These are phyloP conservation scores for Eucalyptus viminalis DNA, from an alignment of 345 rosid genomes.

Conservation along the genomic window DNA sequence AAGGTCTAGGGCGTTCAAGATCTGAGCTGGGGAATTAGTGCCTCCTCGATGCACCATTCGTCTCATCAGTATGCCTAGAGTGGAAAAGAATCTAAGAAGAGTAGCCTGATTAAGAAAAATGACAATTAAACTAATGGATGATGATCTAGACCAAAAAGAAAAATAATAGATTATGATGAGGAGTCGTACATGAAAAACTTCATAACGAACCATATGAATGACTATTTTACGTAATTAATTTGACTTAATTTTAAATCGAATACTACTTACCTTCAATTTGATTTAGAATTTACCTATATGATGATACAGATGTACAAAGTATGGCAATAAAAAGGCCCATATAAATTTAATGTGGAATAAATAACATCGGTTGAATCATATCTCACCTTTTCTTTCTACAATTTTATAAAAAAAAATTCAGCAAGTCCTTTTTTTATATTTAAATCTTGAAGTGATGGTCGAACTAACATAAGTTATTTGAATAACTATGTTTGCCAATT, in stretches of 20 bases:
- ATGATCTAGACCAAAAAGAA: neutral
- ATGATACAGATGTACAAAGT: neutral
- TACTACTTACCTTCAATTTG: neutral
- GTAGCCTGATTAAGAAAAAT: too few species aligned
- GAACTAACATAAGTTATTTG: neutral
- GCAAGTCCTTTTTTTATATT: neutral
- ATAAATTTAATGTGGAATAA: neutral
- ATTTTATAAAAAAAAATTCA: too few species aligned
- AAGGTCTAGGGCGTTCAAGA: neutral
- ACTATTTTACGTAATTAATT: neutral
- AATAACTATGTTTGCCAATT: neutral
- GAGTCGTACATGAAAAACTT: neutral
- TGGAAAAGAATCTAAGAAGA: too few species aligned
- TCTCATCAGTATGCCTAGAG: too few species aligned
- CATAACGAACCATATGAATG: accelerated
- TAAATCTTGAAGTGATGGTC: neutral
- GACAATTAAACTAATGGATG: too few species aligned
- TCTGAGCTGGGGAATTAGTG: neutral
- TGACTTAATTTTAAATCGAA: neutral
- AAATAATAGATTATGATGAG: neutral
- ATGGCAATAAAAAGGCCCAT: neutral
- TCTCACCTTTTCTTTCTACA: neutral
- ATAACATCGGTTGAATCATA: accelerated
- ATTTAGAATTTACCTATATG: neutral
- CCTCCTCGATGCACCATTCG: neutral